phyloP scores from a whole-genome alignment of 495 filamentous ascomycete species.

The Penicillium pulvis region DNA sequence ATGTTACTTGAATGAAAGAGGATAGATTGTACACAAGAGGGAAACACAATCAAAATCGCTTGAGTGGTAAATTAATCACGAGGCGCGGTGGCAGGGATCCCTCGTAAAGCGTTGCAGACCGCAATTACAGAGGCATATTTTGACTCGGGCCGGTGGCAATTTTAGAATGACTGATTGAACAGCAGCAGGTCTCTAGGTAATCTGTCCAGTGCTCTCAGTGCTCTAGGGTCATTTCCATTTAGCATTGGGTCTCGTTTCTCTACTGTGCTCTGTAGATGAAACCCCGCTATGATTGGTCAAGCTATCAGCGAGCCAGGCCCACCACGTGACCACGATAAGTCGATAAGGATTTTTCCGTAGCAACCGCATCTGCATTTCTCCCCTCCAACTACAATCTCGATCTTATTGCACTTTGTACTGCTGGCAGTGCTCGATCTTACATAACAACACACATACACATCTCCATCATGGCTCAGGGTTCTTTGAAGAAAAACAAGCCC shows the following conservation, averaged over 20 bases:
- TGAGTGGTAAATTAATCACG: too few relatives aligned
- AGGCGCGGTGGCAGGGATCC: too few relatives aligned
- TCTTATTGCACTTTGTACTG: conserved; percentile 25
- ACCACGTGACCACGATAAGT: conserved; percentile 26
- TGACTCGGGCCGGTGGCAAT: too few relatives aligned
- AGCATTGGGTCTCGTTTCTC: not conserved
- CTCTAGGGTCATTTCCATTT: not conserved
- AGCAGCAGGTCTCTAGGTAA: too few relatives aligned
- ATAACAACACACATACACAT: not conserved
- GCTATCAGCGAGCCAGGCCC: not conserved
- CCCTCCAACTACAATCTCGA: conserved; percentile 4
- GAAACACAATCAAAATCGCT: too few relatives aligned
- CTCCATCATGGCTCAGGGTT: conserved; percentile 40
- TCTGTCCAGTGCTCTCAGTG: too few relatives aligned
- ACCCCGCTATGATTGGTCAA: not conserved
- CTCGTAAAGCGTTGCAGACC: too few relatives aligned
- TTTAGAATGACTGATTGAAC: too few relatives aligned
- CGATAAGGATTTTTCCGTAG: conserved; percentile 31
- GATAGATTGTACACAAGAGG: too few relatives aligned
- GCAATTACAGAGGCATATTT: too few relatives aligned
- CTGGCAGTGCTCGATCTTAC: conserved; percentile 29
- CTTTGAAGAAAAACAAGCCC: conserved; percentile 41
- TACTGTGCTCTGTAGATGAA: not conserved
- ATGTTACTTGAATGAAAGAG: too few relatives aligned
- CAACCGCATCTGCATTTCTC: conserved; percentile 9